Evolutionary conservation across 1,284 basidiomycete genomes (phyloP).

Genomic region (Pseudozyma tsukubaensis): DNA sequence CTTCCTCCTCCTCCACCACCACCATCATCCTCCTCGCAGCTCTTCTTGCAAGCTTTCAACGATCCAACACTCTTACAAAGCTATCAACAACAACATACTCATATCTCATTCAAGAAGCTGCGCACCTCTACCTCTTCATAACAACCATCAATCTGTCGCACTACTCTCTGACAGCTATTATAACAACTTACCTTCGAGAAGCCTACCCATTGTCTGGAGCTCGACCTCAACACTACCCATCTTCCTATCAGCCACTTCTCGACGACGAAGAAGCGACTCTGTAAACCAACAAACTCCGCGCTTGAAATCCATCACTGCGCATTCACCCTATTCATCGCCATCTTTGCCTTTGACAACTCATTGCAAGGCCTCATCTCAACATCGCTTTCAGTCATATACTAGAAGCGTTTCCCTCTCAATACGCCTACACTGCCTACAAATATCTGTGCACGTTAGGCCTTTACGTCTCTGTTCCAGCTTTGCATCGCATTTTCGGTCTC

Average conservation of each 20-base stretch:
- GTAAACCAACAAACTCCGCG: constrained; percentile 3
- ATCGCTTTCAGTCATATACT: background rate
- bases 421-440: constrained; percentile 42
- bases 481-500: constrained; percentile 1
- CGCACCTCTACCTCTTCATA: background rate
- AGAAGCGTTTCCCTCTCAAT: constrained; percentile 6
- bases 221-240: background rate
- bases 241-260: background rate
- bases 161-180: constrained; percentile 1
- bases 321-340: background rate
- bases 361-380: constrained; percentile 8
- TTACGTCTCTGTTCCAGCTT: background rate
- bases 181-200: background rate
- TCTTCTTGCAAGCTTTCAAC: background rate
- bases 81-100: background rate
- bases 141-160: background rate
- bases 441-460: constrained; percentile 39
- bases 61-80: background rate
- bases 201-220: background rate
- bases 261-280: background rate
- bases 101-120: constrained; percentile 1
- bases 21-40: constrained; percentile 13
- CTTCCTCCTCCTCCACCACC: constrained; percentile 4
- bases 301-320: background rate
- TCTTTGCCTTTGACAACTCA: constrained; percentile 1